phyloP scores from a whole-genome alignment of 164 flowering plant genomes.

The Sextonia rubra region DNA sequence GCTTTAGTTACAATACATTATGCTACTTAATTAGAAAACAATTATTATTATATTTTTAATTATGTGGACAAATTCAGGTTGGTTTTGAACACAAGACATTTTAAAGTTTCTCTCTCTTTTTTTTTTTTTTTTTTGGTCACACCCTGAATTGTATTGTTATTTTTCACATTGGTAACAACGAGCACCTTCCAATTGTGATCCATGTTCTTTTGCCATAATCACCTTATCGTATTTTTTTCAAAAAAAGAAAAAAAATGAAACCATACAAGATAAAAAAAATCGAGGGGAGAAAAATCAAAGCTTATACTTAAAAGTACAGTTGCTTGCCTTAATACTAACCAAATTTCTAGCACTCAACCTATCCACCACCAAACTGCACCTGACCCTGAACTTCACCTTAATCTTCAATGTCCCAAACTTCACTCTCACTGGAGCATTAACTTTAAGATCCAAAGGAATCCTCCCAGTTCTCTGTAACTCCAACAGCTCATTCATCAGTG shows the following conservation, averaged over 20 bases:
- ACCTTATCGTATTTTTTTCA: no score
- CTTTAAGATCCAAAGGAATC: constrained; percentile 56
- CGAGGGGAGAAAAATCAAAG: constrained; percentile 18
- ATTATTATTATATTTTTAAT: no score
- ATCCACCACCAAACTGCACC: constrained; percentile 56
- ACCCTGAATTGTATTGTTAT: background rate
- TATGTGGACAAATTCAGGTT: no score
- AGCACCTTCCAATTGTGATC: background rate
- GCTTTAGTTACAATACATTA: no score
- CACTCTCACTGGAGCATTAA: constrained; percentile 60
- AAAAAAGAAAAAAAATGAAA: no score
- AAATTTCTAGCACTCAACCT: constrained; percentile 30
- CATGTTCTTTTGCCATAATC: background rate
- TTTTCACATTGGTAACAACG: background rate
- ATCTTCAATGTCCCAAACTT: constrained; percentile 74
- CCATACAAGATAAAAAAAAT: background rate
- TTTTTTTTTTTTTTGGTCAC: background rate
- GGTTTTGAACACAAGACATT: background rate
- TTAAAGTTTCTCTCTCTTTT: background rate
- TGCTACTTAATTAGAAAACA: no score
- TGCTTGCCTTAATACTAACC: constrained; percentile 46
- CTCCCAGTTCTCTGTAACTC: constrained; percentile 43
- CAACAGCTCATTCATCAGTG: constrained; percentile 26
- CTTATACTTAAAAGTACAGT: constrained; percentile 54
- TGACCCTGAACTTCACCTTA: constrained; percentile 53